Evolutionary conservation across 495 filamentous ascomycete genomes (phyloP).

Genomic region (Neurospora africana): DNA sequence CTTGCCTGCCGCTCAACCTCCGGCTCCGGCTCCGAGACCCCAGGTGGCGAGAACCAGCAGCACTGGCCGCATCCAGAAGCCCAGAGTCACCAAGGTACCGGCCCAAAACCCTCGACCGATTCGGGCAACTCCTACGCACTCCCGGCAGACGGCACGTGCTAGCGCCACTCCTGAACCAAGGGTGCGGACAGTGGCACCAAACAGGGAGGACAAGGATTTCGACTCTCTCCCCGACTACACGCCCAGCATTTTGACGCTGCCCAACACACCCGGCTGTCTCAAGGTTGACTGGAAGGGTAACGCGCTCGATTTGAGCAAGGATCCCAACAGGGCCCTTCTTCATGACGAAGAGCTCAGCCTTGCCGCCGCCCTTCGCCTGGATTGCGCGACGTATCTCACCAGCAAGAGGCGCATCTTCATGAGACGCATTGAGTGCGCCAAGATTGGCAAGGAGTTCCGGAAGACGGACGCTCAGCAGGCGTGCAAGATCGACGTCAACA

Average conservation of each 20-base stretch:
- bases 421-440: conserved; percentile 56
- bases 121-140: conserved; percentile 15
- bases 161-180: conserved; percentile 36
- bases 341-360: conserved; percentile 70
- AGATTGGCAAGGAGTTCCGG: conserved; percentile 73
- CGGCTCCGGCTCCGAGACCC: conserved; percentile 14
- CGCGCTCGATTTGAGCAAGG: conserved; percentile 65
- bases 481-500: conserved; percentile 98
- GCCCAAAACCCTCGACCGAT: conserved; percentile 20
- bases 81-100: conserved; percentile 10
- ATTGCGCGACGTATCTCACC: conserved; percentile 84
- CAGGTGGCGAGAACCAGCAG: conserved; percentile 35
- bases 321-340: conserved; percentile 66
- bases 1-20: conserved; percentile 32
- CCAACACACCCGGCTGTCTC: conserved; percentile 49
- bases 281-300: conserved; percentile 86
- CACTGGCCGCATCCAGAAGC: conserved; percentile 35
- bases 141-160: conserved; percentile 28
- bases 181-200: conserved; percentile 33
- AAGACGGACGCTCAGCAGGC: conserved; percentile 98
- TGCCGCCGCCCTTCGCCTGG: conserved; percentile 71
- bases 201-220: conserved; percentile 82
- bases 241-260: conserved; percentile 59
- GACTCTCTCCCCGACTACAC: conserved; percentile 64
- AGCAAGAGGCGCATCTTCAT: conserved; percentile 92